Evolutionary conservation across 202 grass and related monocot species (phyloP).

Genomic region (Eragrostis tef): DNA sequence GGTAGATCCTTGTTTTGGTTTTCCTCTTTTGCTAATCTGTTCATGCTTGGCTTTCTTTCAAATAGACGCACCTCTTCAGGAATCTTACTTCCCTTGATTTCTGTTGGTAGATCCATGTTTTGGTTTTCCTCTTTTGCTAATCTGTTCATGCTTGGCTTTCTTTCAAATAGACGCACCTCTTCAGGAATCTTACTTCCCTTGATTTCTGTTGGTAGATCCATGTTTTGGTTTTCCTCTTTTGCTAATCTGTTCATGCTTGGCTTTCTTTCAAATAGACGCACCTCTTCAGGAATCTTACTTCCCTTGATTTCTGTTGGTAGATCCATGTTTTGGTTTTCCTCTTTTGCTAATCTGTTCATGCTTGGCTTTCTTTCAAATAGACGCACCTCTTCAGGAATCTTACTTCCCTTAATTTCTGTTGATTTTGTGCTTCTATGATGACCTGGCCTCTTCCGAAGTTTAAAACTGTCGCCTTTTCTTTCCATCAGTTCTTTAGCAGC

Average conservation of each 20-base stretch:
- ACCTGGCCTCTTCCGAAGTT: conserved; percentile 55
- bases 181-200: conserved; percentile 46
- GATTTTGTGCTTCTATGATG: conserved; percentile 53
- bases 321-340: conserved; percentile 42
- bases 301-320: conserved; percentile 48
- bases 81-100: conserved; percentile 45
- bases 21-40: conserved; percentile 48
- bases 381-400: conserved; percentile 44
- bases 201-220: conserved; percentile 39
- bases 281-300: conserved; percentile 39
- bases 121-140: conserved; percentile 49
- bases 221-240: conserved; percentile 49
- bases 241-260: conserved; percentile 30
- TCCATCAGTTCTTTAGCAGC: conserved; percentile 90
- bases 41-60: conserved; percentile 38
- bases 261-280: conserved; percentile 42
- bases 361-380: conserved; percentile 42
- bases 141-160: conserved; percentile 31
- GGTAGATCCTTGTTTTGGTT: conserved; percentile 36
- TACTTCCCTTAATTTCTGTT: conserved; percentile 48
- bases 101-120: conserved; percentile 35
- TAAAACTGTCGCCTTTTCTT: conserved; percentile 64
- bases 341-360: conserved; percentile 41
- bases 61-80: conserved; percentile 43
- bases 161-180: conserved; percentile 41